Evolutionary conservation across 2,329 filamentous ascomycete species (phyloP).

Genomic region (Clathrospora elynae): DNA sequence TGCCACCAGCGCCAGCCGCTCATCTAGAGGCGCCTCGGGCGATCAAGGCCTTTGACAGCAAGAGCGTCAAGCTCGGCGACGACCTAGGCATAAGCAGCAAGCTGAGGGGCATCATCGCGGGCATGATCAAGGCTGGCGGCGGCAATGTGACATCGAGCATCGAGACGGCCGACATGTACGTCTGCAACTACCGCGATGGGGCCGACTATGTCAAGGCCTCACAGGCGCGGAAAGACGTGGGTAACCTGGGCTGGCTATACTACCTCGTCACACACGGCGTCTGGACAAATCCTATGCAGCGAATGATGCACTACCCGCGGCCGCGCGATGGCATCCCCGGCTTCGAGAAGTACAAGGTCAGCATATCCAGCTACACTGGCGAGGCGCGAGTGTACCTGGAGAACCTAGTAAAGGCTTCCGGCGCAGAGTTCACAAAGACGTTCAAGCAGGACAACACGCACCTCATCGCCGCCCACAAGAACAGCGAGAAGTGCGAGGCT

Average conservation of each 20-base stretch:
- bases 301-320: slow-evolving; percentile 87
- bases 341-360: slow-evolving; percentile 78
- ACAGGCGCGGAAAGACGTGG: slow-evolving; percentile 78
- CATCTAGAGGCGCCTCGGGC: slow-evolving; percentile 33
- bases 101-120: slow-evolving; percentile 68
- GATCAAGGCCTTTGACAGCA: slow-evolving; percentile 72
- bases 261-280: slow-evolving; percentile 85
- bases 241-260: slow-evolving; percentile 93
- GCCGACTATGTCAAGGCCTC: slow-evolving; percentile 77
- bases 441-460: slow-evolving; percentile 97
- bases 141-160: slow-evolving; percentile 70
- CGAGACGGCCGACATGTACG: slow-evolving; percentile 76
- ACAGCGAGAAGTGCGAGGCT: slow-evolving; percentile 91
- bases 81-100: slow-evolving; percentile 75
- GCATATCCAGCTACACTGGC: slow-evolving; percentile 93
- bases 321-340: slow-evolving; percentile 77
- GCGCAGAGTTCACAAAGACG: slow-evolving; percentile 90
- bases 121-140: slow-evolving; percentile 72
- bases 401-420: slow-evolving; percentile 82
- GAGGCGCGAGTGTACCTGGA: slow-evolving; percentile 93
- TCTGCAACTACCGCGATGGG: slow-evolving; percentile 87
- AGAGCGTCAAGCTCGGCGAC: slow-evolving; percentile 73
- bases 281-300: slow-evolving; percentile 83
- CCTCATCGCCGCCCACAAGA: slow-evolving; percentile 85
- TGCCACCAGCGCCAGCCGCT: slow-evolving; percentile 24